phyloP scores from a whole-genome alignment of 2,329 filamentous ascomycete genomes.

The Ilyonectria destructans region DNA sequence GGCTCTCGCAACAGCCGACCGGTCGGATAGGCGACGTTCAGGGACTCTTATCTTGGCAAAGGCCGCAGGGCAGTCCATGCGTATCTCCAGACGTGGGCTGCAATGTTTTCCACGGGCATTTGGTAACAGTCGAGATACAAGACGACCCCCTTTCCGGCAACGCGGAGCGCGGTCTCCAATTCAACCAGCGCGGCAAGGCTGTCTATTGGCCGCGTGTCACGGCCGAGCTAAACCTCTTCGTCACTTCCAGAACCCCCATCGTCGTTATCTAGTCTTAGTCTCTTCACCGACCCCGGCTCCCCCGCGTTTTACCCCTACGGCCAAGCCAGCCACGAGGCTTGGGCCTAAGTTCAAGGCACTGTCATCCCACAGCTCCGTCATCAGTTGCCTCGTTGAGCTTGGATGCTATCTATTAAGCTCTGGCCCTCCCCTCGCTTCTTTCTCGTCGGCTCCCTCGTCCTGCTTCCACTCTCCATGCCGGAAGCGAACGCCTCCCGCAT shows the following conservation, averaged over 20 bases:
- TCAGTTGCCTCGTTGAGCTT: conserved; percentile 2
- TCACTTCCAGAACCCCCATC: conserved; percentile 28
- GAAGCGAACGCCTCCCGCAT: conserved; percentile 21
- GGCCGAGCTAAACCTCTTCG: conserved; percentile 11
- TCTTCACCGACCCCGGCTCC: conserved; percentile 21
- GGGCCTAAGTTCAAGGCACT: conserved; percentile 3
- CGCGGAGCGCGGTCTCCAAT: conserved; percentile 32
- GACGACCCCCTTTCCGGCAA: conserved; percentile 23
- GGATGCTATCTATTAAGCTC: conserved; percentile 26
- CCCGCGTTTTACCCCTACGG: conserved; percentile 32
- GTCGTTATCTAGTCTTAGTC: conserved; percentile 22
- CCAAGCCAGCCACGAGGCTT: conserved; percentile 24
- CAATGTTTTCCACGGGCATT: conserved; percentile 21
- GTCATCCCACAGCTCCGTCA: conserved; percentile 29
- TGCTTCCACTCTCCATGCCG: conserved; percentile 19
- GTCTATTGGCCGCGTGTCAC: conserved; percentile 19
- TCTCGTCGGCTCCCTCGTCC: conserved; percentile 15
- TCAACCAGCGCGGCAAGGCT: conserved; percentile 33
- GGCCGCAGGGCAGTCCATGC: conserved; percentile 25
- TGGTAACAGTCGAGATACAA: conserved; percentile 11
- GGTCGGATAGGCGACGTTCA: conserved; percentile 7
- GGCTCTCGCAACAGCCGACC: neutral
- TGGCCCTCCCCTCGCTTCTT: conserved; percentile 16
- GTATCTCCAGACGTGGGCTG: conserved; percentile 28
- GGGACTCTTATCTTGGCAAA: conserved; percentile 18